Conservation (phyloP, 257 asterid species). For the Jasminum sambac region DNA sequence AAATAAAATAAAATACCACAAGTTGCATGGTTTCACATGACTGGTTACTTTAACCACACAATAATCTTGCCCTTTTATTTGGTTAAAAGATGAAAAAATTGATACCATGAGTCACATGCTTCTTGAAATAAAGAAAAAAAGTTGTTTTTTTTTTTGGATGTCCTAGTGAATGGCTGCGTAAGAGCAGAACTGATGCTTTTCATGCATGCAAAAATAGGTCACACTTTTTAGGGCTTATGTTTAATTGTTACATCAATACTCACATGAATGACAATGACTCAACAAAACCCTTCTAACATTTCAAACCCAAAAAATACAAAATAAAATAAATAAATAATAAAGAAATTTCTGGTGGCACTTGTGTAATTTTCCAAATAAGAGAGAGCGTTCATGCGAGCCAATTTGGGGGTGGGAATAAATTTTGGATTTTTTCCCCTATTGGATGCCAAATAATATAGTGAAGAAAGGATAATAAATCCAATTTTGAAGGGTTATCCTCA, state of each 20-base stretch:
- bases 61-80: not conserved
- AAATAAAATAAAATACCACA: not conserved
- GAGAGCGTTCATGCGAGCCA: no score
- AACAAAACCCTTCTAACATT: not conserved
- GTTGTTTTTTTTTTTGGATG: not conserved
- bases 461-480: no score
- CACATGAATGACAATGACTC: not conserved
- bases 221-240: not conserved
- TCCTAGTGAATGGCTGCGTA: not conserved
- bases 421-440: no score
- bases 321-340: no score
- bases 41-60: conserved; percentile 27
- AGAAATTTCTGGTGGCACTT: no score
- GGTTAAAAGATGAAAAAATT: not conserved
- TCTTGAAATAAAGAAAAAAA: conserved; percentile 18
- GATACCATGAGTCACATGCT: conserved; percentile 21
- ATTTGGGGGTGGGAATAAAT: no score
- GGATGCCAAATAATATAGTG: no score
- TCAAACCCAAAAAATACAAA: no score
- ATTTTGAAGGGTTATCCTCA: no score
- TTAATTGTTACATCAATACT: not conserved
- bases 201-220: not conserved
- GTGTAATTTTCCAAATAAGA: no score
- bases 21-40: conserved; percentile 33
- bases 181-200: not conserved